Base-by-base conservation (phyloP, 163 green algal genomes). In the Picocystis sp. region DNA sequence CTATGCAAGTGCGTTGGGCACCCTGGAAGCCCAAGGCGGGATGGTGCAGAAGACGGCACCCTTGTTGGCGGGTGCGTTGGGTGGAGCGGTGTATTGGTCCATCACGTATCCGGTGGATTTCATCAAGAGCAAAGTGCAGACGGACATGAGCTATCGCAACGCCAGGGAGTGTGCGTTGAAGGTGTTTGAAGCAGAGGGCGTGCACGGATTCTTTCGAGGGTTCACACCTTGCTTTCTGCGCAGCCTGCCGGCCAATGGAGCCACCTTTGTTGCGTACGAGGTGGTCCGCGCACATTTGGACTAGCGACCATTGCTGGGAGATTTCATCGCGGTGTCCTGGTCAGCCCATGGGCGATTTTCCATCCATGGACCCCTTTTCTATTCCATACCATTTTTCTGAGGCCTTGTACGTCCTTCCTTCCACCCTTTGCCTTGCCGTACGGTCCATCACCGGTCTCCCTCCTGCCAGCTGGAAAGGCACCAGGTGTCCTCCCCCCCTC, bases 61-160 rank as follows among this genome's bases (percentile, higher is more conserved):
- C 15, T 52, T 86, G 49, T 8, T 65, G n/a, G 79, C 80, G 8
- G 80, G 80, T 15, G 80, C 72, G 25, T 24, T 84, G 5, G 78
- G 64, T 12, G 80, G 80, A 22, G 71, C 67, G 2, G 53, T 58
- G 12, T 90, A 82, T 58, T 90, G 80, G 80, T 45, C 67, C 11
- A 53, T 62, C 38, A 69, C 73, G 22, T 91, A 81, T 60, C 80
- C 81, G 1, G 47, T 63, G 5, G 80, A 89, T 45, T 58, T 82
- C 17, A 56, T 88, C 58, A 90, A 90, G 58, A 73, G 53, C 33
- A 65, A 69, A 35, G 53, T 88, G 21, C 80, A 89, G 60, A 62
- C 73, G 2, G 71, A 75, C 47, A 47, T 41, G 24, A 45, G 10
- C 17, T 22, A 23, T 23, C 12, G 43, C 6, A 11, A 34, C 8